Base-by-base conservation (phyloP, 2,329 filamentous ascomycete species). In the Parafenestella ontariensis region DNA sequence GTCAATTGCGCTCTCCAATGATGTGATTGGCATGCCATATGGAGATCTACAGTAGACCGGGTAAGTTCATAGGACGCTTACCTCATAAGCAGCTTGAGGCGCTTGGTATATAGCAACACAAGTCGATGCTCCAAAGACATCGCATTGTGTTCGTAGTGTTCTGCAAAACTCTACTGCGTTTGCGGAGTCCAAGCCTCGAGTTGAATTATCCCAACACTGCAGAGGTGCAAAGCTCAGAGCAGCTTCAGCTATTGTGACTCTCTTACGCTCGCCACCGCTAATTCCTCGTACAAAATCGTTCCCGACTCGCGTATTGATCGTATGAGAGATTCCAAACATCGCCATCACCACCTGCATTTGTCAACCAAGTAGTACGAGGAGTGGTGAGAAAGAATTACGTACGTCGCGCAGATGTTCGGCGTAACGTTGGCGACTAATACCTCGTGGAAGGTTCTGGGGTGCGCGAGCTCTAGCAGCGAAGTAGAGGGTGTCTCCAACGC, bases 401-500 rank as follows among this genome's bases (percentile, higher is more conserved):
- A 63, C 59, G 68, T 90, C 87, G 24, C 87, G 82, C 39, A 89
- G 73, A 61, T 89, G 85, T 57, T 82, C 78, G 33, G 86, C 82
- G 57, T 86, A 89, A 5, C 77, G 76, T 51, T 79, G 76, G 58
- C 77, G 79, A 61, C 78, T 77, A 20, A 89, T 76, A 33, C 85
- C 86, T 5, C 80, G 76, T 3, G 87, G 87, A 1, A 87, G 78
- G 7, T 80, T 62, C 28, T 83, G 82, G 10, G 88, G 87, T 46
- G 87, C 83, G 48, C 88, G 82, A 4, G 65, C 64, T 20, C 65
- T 56, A 29, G 90, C 89, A 29, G 90, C 90, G 60, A 93, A 93
- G 50, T 86, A 87, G 42, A 94, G 81, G 1, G 90, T 94, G 62
- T 93, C 87, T 28, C 89, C 89, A 45, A 93, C 89, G 2, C 84